A percentile compares a stretch with the other conserved stretches of the same genome.
These are phyloP conservation scores for Fusarium neocosmosporiellum DNA, from an alignment of 2,329 filamentous ascomycete genomes.

Conservation along the genomic window DNA sequence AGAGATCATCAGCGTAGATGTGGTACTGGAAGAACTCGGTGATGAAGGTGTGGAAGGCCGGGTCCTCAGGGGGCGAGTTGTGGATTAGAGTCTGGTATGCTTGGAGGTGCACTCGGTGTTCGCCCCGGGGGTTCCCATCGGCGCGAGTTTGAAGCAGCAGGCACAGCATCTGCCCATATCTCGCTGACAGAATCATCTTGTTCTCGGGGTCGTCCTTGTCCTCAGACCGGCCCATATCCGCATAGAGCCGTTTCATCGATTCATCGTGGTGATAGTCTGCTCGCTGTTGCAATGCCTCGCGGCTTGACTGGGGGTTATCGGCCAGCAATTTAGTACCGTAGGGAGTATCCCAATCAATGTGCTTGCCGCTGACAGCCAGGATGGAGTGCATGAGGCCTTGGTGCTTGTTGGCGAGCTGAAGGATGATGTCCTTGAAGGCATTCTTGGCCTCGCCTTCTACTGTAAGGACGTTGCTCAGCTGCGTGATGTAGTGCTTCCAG, in stretches of 20 bases:
- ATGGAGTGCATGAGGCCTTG: constrained; percentile 91
- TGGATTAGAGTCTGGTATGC: constrained; percentile 80
- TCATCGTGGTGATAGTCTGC: constrained; percentile 67
- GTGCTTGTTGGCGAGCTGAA: constrained; percentile 84
- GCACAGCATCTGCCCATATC: constrained; percentile 73
- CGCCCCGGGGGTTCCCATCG: constrained; percentile 68
- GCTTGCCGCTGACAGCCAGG: constrained; percentile 83
- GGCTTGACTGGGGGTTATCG: constrained; percentile 60
- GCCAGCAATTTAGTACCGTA: constrained; percentile 65
- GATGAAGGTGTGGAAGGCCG: constrained; percentile 72
- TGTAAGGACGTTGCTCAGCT: constrained; percentile 83
- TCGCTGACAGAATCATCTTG: constrained; percentile 62
- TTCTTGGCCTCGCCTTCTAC: constrained; percentile 85
- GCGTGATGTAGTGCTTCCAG: constrained; percentile 83
- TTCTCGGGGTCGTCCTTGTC: constrained; percentile 58
- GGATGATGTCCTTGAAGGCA: constrained; percentile 85
- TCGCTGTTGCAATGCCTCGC: constrained; percentile 60
- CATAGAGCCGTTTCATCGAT: constrained; percentile 64
- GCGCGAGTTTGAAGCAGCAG: constrained; percentile 68
- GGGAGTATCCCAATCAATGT: constrained; percentile 71
- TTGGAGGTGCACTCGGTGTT: constrained; percentile 83
- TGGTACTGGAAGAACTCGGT: constrained; percentile 91
- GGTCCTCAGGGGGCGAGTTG: constrained; percentile 69
- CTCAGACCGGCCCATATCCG: constrained; percentile 56
- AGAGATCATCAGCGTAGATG: constrained; percentile 72